A percentile compares a stretch with the other conserved stretches of the same genome.
These are phyloP conservation scores for Barnettozyma wickerhamii DNA, from an alignment of 805 yeast genomes.

Conservation along the genomic window DNA sequence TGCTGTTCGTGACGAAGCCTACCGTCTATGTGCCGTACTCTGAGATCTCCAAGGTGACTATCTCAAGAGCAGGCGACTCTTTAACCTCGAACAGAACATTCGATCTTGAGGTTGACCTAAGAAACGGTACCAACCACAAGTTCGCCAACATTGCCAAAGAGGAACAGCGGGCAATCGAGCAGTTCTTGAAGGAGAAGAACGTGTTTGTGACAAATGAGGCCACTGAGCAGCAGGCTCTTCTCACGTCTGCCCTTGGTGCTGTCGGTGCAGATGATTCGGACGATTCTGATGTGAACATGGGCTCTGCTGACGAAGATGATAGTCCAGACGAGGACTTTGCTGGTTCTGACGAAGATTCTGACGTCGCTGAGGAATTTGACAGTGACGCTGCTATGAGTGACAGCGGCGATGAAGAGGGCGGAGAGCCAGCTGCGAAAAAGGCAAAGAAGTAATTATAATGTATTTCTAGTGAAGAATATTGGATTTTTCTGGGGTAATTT, in stretches of 20 bases:
- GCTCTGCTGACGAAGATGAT: constrained; percentile 82
- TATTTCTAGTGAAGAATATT: too few species aligned
- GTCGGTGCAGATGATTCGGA: constrained; percentile 43
- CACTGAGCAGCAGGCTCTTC: constrained; percentile 75
- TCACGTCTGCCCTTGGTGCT: constrained; percentile 70
- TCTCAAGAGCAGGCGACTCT: constrained; percentile 85
- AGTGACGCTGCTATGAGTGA: constrained; percentile 20
- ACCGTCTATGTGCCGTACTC: constrained; percentile 85
- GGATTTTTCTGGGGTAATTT: constrained; percentile 2
- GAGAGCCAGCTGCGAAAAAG: constrained; percentile 36
- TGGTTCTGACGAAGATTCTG: constrained; percentile 61
- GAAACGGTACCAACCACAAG: constrained; percentile 65
- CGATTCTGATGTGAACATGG: constrained; percentile 48
- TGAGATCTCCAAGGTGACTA: constrained; percentile 70
- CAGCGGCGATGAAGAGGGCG: constrained; percentile 15
- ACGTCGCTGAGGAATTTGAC: constrained; percentile 27
- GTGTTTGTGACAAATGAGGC: constrained; percentile 84
- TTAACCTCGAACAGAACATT: constrained; percentile 80
- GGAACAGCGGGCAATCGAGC: constrained; percentile 78
- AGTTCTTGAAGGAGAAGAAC: constrained; percentile 71
- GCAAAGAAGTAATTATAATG: constrained; percentile 21
- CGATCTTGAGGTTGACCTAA: constrained; percentile 76
- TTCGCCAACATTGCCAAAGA: constrained; percentile 89
- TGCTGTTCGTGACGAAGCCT: constrained; percentile 90
- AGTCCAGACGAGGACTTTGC: constrained; percentile 81